These are phyloP conservation scores for Trichoderma sp. DNA, from an alignment of 2,329 filamentous ascomycete genomes.

Conservation along the genomic window DNA sequence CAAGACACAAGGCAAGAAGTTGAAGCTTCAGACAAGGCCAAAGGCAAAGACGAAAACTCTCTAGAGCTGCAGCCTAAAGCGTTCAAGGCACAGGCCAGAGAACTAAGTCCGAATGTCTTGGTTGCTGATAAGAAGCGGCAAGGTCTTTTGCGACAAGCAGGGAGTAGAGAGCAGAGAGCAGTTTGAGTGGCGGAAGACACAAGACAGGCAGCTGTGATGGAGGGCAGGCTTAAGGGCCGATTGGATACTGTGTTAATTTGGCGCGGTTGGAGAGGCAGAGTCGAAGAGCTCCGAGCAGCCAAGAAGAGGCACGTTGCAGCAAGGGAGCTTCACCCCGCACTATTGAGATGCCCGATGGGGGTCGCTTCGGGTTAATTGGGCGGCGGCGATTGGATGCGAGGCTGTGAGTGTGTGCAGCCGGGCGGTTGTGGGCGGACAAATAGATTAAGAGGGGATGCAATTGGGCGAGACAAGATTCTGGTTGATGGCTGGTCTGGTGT, in stretches of 20 bases:
- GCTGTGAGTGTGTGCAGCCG: background rate
- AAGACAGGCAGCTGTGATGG: conserved; percentile 23
- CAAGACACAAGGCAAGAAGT: conserved; percentile 6
- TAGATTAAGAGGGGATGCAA: background rate
- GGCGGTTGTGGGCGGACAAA: background rate
- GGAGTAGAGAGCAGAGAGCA: conserved; percentile 17
- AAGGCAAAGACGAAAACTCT: background rate
- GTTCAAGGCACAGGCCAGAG: background rate
- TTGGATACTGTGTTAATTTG: conserved; percentile 26
- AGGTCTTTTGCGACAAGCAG: background rate
- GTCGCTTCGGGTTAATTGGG: background rate
- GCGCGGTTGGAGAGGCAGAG: background rate
- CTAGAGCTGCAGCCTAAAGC: background rate
- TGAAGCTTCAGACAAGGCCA: background rate
- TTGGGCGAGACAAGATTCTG: background rate
- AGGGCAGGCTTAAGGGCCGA: conserved; percentile 32
- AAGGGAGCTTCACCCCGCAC: conserved; percentile 27
- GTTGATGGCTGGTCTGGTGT: background rate
- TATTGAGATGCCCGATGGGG: conserved; percentile 16
- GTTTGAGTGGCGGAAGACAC: conserved; percentile 7
- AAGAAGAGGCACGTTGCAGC: conserved; percentile 22
- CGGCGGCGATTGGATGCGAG: background rate
- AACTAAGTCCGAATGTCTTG: background rate
- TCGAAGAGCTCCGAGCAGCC: background rate
- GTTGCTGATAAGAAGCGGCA: background rate